These are phyloP conservation scores for Tylopilus rubrobrunneus DNA, from an alignment of 768 basidiomycete species.

Conservation along the genomic window DNA sequence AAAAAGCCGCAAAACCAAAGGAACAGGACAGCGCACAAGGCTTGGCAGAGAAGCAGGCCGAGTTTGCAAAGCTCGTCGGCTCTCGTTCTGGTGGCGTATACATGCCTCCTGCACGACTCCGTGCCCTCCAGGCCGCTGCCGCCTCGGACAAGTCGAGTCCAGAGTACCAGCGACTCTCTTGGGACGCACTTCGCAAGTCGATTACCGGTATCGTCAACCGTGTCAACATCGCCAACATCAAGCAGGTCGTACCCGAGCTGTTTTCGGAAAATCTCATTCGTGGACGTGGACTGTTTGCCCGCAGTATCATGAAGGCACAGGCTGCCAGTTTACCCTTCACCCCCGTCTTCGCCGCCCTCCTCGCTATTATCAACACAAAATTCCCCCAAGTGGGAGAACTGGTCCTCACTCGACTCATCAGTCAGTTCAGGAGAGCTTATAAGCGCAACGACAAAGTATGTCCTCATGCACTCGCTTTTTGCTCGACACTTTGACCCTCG, in stretches of 20 bases:
- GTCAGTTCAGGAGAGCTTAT: slow-evolving; percentile 92
- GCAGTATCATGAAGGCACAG: slow-evolving; percentile 98
- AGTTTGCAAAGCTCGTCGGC: slow-evolving; percentile 81
- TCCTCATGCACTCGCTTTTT: background rate
- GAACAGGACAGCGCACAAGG: slow-evolving; percentile 43
- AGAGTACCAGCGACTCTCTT: slow-evolving; percentile 93
- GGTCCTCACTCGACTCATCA: slow-evolving; percentile 81
- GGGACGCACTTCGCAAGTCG: slow-evolving; percentile 97
- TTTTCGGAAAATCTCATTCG: slow-evolving; percentile 93
- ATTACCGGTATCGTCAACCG: slow-evolving; percentile 99
- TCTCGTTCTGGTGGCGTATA: slow-evolving; percentile 93
- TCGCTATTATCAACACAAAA: slow-evolving; percentile 95
- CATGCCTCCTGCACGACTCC: slow-evolving; percentile 89
- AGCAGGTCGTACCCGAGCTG: slow-evolving; percentile 84
- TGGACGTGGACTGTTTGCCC: slow-evolving; percentile 86
- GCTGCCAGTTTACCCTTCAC: slow-evolving; percentile 96
- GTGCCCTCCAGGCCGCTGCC: slow-evolving; percentile 85
- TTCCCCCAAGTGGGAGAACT: slow-evolving; percentile 95
- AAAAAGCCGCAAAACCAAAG: slow-evolving; percentile 52
- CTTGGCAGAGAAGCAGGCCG: slow-evolving; percentile 68
- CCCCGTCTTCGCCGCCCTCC: slow-evolving; percentile 91
- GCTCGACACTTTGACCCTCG: background rate
- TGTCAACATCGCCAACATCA: slow-evolving; percentile 96
- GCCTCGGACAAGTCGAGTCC: slow-evolving; percentile 74
- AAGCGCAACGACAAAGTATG: slow-evolving; percentile 96